Base-by-base conservation (phyloP, 2,329 filamentous ascomycete species). In the Paecilomyces dactylethromorphus region DNA sequence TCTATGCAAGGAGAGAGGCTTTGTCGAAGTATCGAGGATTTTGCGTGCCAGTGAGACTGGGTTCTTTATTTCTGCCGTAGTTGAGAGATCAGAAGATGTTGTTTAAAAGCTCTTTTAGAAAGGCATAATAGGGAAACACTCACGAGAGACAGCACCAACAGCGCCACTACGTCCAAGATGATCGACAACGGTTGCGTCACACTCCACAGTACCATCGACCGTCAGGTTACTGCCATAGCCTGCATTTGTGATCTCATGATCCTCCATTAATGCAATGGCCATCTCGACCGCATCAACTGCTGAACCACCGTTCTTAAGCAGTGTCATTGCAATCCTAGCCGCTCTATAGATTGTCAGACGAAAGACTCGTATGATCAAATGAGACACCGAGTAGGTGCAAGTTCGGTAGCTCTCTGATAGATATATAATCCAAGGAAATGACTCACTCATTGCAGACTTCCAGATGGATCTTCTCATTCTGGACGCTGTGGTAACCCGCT, bases 191-290 rank as follows among this genome's bases (percentile, higher is more conserved):
- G 91, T 92, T 58, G 94, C 94, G 78, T 99, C 94, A 66, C 92
- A 95, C 73, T 99, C 94, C 12, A 97, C 94, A 1, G 87, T 84
- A 1, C 94, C 94, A 65, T 97, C 89, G 62, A 96, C 90, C 52
- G 91, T 88, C 24, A 99, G 79, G 68, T 99, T 99, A 76, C 94
- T 99, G 53, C 95, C 94, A 71, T 90, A 97, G 0, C 94, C 94
- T 39, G 93, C 90, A 72, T 99, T 99, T 35, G 95, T 99, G 64
- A 99, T 95, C 68, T 97, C 92, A 59, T 89, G 87, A 71, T 99
- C 91, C 76, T 99, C 94, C 18, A 99, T 85, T 21, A 91, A 81
- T 65, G 88, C 90, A 68, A 99, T 86, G 31, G 94, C 91, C 55
- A 89, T 88, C 74, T 97, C 94, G 22, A 97, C 89, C 15, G 92